phyloP scores from a whole-genome alignment of 352 stramenopile genomes.

The Pythium scleroteichum region DNA sequence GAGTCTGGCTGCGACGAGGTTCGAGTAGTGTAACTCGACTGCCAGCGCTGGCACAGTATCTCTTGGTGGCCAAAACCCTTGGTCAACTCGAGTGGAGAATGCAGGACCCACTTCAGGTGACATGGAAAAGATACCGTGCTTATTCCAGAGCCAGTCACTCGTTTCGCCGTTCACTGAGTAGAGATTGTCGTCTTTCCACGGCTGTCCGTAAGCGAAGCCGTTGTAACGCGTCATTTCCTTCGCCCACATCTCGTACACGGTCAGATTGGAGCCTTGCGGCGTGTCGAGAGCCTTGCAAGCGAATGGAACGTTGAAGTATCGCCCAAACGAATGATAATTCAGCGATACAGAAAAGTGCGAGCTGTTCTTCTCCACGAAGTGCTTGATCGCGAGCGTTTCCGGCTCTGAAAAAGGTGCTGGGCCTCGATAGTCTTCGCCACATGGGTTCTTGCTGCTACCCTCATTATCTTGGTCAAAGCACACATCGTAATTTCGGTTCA shows the following conservation, averaged over 20 bases:
- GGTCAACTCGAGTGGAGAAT: constrained; percentile 39
- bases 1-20: constrained; percentile 52
- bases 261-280: constrained; percentile 33
- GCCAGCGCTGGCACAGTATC: constrained; percentile 60
- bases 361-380: constrained; percentile 51
- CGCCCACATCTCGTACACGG: constrained; percentile 53
- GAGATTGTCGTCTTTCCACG: constrained; percentile 83
- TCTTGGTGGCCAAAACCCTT: constrained; percentile 70
- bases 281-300: constrained; percentile 67
- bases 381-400: constrained; percentile 73
- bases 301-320: constrained; percentile 84
- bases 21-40: constrained; percentile 73
- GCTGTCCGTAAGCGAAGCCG: constrained; percentile 71
- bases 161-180: constrained; percentile 88
- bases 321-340: constrained; percentile 87
- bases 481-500: constrained; percentile 87
- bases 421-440: constrained; percentile 76
- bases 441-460: constrained; percentile 66
- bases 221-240: constrained; percentile 78
- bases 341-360: constrained; percentile 64
- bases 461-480: constrained; percentile 66
- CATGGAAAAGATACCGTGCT: constrained; percentile 82
- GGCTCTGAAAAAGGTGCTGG: constrained; percentile 74
- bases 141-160: constrained; percentile 86
- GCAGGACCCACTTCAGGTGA: constrained; percentile 77